Evolutionary conservation across 164 flowering plant species (phyloP).

Genomic region (Sextonia rubra): DNA sequence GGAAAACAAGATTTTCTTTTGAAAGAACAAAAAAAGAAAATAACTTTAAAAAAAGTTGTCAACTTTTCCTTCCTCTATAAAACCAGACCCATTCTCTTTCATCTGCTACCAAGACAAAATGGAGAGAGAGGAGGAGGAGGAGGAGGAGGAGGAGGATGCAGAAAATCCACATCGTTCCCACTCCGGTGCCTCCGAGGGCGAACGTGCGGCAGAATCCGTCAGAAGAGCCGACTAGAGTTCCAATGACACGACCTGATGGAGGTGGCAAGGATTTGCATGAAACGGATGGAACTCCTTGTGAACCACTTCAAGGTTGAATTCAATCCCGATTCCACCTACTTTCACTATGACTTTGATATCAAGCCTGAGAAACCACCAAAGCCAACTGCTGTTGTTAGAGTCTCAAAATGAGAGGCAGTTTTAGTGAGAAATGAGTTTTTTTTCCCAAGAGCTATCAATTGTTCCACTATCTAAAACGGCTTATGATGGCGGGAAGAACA

Average conservation of each 20-base stretch:
- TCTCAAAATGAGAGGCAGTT: constrained; percentile 28
- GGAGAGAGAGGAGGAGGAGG: too few species aligned
- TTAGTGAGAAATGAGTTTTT: constrained; percentile 35
- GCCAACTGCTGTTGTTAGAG: constrained; percentile 18
- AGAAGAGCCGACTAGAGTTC: background rate
- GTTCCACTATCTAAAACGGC: constrained; percentile 37
- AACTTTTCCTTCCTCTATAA: too few species aligned
- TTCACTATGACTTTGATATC: constrained; percentile 46
- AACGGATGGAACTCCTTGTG: constrained; percentile 21
- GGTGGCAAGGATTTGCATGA: constrained; percentile 26
- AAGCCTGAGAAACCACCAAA: constrained; percentile 19
- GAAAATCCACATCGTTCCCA: too few species aligned
- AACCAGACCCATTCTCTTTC: too few species aligned
- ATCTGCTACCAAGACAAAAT: too few species aligned
- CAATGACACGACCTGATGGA: constrained; percentile 44
- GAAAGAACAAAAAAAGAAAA: too few species aligned
- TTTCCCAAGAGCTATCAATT: constrained; percentile 11
- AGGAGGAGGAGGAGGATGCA: too few species aligned
- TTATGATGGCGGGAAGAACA: constrained; percentile 63
- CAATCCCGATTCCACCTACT: constrained; percentile 20
- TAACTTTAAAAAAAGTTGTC: too few species aligned
- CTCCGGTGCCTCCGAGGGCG: too few species aligned
- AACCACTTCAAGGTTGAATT: constrained; percentile 48
- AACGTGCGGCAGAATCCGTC: too few species aligned
- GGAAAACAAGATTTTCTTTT: too few species aligned